Percentiles rank a stretch among this genome's conserved stretches.
These are phyloP conservation scores for Suillus alpinus DNA, from an alignment of 768 basidiomycete genomes.

Conservation along the genomic window DNA sequence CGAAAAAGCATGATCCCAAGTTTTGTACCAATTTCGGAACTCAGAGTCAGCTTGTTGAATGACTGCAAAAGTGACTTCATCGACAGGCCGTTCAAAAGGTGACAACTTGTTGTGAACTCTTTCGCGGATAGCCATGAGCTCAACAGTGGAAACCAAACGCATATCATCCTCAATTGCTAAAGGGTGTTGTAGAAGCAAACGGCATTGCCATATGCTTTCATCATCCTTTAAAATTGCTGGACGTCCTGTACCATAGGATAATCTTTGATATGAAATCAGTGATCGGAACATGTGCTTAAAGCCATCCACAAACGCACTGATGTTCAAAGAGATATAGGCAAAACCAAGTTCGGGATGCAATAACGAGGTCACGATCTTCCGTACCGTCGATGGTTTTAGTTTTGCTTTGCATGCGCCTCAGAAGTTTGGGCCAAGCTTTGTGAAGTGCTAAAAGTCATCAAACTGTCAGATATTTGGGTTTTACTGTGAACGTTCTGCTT, in stretches of 20 bases:
- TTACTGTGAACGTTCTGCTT: constrained; percentile 25
- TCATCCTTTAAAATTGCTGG: constrained; percentile 92
- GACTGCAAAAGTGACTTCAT: constrained; percentile 67
- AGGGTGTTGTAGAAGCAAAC: constrained; percentile 80
- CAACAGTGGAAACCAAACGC: constrained; percentile 92
- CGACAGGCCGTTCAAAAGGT: constrained; percentile 75
- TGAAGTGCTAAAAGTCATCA: constrained; percentile 63
- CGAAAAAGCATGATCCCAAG: constrained; percentile 79
- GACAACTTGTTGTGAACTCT: constrained; percentile 79
- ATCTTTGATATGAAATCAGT: constrained; percentile 40
- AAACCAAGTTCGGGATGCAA: constrained; percentile 88
- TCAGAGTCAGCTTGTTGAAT: constrained; percentile 73
- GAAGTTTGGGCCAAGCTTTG: constrained; percentile 83
- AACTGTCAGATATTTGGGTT: neutral
- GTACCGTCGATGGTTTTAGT: constrained; percentile 46
- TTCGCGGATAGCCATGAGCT: constrained; percentile 87
- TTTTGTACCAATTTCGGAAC: constrained; percentile 79
- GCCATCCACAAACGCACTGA: constrained; percentile 55
- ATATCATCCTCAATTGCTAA: constrained; percentile 90
- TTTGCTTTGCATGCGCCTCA: constrained; percentile 72
- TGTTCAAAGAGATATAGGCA: constrained; percentile 93
- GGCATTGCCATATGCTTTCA: constrained; percentile 82
- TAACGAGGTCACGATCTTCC: constrained; percentile 75
- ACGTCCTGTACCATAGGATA: constrained; percentile 93
- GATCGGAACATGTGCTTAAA: neutral